Evolutionary conservation across 2,329 filamentous ascomycete genomes (phyloP).

Genomic region (Sporothrix euskadiensis): DNA sequence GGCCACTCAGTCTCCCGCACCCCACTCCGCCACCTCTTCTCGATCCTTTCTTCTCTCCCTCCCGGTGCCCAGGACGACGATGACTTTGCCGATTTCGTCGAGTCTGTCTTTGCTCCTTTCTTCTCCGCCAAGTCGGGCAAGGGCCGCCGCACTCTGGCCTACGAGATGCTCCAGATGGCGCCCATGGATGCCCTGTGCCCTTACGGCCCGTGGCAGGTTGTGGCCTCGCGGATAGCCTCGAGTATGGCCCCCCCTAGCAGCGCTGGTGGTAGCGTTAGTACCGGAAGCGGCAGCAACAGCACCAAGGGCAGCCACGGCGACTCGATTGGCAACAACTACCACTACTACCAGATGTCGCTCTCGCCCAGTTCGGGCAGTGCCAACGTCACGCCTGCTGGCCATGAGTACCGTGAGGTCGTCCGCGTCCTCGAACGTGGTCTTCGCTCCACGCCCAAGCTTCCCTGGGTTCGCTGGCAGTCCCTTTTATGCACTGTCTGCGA

Average conservation of each 20-base stretch:
- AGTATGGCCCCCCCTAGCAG: constrained; percentile 43
- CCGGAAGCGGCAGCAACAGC: constrained; percentile 20
- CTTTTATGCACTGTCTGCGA: constrained; percentile 60
- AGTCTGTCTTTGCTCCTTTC: constrained; percentile 59
- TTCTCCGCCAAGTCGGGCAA: constrained; percentile 52
- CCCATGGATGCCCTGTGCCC: constrained; percentile 49
- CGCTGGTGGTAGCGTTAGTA: neutral
- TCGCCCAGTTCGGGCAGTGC: constrained; percentile 18
- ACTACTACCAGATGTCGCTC: constrained; percentile 26
- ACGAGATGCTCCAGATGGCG: constrained; percentile 53
- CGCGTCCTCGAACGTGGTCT: constrained; percentile 67
- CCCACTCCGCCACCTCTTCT: constrained; percentile 66
- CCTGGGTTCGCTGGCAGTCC: constrained; percentile 50
- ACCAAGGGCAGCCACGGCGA: neutral
- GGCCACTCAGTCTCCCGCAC: constrained; percentile 53
- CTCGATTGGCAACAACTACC: neutral
- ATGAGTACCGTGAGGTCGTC: constrained; percentile 69
- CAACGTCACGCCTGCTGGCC: constrained; percentile 54
- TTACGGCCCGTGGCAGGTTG: constrained; percentile 54
- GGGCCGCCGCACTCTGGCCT: constrained; percentile 49
- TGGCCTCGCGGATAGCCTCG: constrained; percentile 49
- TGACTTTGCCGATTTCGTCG: constrained; percentile 49
- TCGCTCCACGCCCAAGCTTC: constrained; percentile 50
- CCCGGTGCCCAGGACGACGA: constrained; percentile 51
- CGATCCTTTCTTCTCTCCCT: constrained; percentile 57